Evolutionary conservation across 257 asterid genomes (phyloP).

Genomic region (Striga asiatica): DNA sequence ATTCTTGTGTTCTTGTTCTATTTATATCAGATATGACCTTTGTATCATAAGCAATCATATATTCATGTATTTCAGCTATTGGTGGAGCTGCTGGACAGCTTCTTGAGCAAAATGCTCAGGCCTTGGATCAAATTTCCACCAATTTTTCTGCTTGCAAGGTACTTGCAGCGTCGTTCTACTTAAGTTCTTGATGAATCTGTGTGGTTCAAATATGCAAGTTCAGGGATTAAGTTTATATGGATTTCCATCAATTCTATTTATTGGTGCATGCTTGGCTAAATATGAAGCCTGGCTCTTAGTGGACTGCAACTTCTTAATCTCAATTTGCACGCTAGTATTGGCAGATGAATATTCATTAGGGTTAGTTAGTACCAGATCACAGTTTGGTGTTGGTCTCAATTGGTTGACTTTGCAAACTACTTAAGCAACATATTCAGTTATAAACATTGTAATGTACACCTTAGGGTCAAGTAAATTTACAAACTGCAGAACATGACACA

Average conservation of each 20-base stretch:
- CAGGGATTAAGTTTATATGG: not conserved
- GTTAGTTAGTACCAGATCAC: no score
- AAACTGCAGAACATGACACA: not conserved
- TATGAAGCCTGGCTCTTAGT: no score
- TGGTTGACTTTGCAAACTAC: no score
- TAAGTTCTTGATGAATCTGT: not conserved
- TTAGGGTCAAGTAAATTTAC: no score
- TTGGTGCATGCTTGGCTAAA: not conserved
- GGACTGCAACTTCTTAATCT: no score
- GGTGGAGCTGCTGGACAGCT: constrained; percentile 69
- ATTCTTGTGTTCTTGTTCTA: constrained; percentile 12
- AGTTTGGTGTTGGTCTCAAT: no score
- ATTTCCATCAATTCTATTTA: not conserved
- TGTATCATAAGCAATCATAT: not conserved
- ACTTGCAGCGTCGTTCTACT: not conserved
- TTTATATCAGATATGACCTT: not conserved
- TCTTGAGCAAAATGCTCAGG: constrained; percentile 66
- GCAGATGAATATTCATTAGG: no score
- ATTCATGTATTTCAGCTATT: constrained; percentile 46
- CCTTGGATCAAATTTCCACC: constrained; percentile 69
- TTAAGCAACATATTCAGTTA: no score
- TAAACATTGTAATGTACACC: no score
- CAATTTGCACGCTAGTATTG: no score
- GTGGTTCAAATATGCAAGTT: not conserved
- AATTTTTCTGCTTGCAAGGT: constrained; percentile 67